A percentile compares a stretch with the other conserved stretches of the same genome.
Conservation (phyloP, 1,139 yeast species). For the Taphrina communis region DNA sequence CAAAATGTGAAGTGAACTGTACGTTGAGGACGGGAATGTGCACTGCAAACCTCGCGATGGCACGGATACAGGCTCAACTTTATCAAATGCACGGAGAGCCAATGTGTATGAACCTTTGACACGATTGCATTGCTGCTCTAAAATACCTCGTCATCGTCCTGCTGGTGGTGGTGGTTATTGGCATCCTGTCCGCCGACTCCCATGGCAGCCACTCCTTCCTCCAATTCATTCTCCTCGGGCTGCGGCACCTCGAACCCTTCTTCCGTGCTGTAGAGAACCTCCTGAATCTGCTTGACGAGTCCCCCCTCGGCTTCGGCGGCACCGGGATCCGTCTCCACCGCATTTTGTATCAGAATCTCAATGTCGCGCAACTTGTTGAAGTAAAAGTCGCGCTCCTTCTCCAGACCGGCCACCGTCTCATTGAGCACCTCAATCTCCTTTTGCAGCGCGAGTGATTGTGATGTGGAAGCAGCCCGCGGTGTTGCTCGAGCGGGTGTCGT, state of each 20-base stretch:
- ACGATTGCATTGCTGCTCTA: neutral
- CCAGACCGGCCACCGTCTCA: slow-evolving; percentile 53
- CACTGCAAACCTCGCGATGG: neutral
- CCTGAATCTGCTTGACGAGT: slow-evolving; percentile 68
- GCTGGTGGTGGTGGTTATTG: neutral
- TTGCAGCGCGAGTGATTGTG: slow-evolving; percentile 42
- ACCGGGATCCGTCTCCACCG: slow-evolving; percentile 58
- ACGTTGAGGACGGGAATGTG: neutral
- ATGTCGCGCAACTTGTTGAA: slow-evolving; percentile 87
- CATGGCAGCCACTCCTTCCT: slow-evolving; percentile 23
- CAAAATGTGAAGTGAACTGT: too few species aligned
- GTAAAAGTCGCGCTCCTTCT: slow-evolving; percentile 80
- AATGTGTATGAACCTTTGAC: too few species aligned
- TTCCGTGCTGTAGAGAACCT: slow-evolving; percentile 77
- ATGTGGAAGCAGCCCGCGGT: slow-evolving; percentile 41
- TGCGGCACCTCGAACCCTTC: slow-evolving; percentile 53
- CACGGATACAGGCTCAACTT: neutral
- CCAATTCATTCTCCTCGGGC: slow-evolving; percentile 46
- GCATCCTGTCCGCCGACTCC: slow-evolving; percentile 14
- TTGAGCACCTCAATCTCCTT: slow-evolving; percentile 45
- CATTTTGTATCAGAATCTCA: slow-evolving; percentile 75
- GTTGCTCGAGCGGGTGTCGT: slow-evolving; percentile 21
- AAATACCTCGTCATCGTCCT: slow-evolving; percentile 37
- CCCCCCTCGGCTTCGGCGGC: slow-evolving; percentile 52
- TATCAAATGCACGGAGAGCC: too few species aligned